A percentile compares a stretch with the other conserved stretches of the same genome.
Conservation (phyloP, 2,329 filamentous ascomycete genomes). For the Ceratocystis lukuohia region DNA sequence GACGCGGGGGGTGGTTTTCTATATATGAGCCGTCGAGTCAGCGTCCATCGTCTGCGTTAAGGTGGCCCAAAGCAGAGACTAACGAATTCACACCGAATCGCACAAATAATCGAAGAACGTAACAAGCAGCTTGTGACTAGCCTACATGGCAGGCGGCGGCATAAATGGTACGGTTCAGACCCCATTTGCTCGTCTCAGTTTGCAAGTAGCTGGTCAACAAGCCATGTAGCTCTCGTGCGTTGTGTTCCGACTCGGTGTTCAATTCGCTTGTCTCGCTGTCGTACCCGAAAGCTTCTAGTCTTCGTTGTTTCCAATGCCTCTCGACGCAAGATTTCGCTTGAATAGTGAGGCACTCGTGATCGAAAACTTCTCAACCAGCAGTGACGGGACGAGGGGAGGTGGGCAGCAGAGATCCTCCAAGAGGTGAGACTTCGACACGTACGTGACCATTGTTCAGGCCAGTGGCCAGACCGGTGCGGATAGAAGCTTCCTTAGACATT, state of each 20-base stretch:
- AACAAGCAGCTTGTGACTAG: background rate
- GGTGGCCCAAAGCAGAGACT: constrained; percentile 21
- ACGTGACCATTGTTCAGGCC: constrained; percentile 53
- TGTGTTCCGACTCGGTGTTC: constrained; percentile 10
- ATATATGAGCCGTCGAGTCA: constrained; percentile 38
- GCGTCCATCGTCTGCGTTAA: constrained; percentile 47
- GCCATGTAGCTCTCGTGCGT: constrained; percentile 11
- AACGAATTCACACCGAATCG: constrained; percentile 13
- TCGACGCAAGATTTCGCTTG: constrained; percentile 5
- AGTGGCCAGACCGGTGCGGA: constrained; percentile 45
- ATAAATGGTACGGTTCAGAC: background rate
- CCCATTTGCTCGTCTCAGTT: background rate
- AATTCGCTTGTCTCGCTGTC: constrained; percentile 13
- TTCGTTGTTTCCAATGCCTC: constrained; percentile 17
- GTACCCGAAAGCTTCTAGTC: constrained; percentile 23
- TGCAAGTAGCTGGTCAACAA: background rate
- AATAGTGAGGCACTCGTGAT: constrained; percentile 11
- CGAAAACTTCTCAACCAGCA: constrained; percentile 1
- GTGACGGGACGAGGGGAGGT: constrained; percentile 11
- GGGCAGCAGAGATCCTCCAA: constrained; percentile 54
- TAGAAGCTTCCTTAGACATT: constrained; percentile 49
- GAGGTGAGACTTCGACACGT: constrained; percentile 54
- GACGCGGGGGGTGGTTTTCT: constrained; percentile 74
- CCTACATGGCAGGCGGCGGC: background rate
- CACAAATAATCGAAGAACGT: background rate